Conservation (phyloP, 2,329 filamentous ascomycete species). For the Pseudopyrenochaeta lycopersici region DNA sequence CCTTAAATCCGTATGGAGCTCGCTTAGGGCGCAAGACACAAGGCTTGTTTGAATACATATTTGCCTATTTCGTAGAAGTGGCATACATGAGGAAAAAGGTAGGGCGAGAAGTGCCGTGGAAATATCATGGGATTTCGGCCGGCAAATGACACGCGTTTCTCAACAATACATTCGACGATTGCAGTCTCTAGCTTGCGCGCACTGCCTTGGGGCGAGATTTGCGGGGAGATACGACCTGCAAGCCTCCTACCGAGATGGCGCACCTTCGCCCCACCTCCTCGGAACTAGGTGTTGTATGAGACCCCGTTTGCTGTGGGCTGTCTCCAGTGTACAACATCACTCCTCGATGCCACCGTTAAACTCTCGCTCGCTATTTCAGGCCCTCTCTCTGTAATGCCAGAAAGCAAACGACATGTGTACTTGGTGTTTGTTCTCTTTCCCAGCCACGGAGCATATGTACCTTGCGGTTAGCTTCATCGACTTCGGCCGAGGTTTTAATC, state of each 20-base stretch:
- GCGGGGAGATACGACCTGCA: background rate
- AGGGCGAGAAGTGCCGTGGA: background rate
- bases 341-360: too few species aligned
- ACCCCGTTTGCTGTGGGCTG: background rate
- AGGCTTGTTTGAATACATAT: background rate
- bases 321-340: too few species aligned
- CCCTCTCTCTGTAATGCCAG: too few species aligned
- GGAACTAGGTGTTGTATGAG: background rate
- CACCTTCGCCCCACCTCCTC: background rate
- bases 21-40: background rate
- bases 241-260: constrained; percentile 1
- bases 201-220: background rate
- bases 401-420: background rate
- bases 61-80: background rate
- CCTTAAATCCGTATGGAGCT: background rate
- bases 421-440: background rate
- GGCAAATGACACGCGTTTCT: background rate
- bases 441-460: background rate
- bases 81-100: background rate
- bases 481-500: too few species aligned
- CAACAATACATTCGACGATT: background rate
- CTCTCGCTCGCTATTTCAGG: too few species aligned
- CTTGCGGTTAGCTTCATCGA: background rate
- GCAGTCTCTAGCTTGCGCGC: background rate
- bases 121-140: background rate